These are phyloP conservation scores for Plicaturopsis crispa DNA, from an alignment of 768 basidiomycete species.

Conservation along the genomic window DNA sequence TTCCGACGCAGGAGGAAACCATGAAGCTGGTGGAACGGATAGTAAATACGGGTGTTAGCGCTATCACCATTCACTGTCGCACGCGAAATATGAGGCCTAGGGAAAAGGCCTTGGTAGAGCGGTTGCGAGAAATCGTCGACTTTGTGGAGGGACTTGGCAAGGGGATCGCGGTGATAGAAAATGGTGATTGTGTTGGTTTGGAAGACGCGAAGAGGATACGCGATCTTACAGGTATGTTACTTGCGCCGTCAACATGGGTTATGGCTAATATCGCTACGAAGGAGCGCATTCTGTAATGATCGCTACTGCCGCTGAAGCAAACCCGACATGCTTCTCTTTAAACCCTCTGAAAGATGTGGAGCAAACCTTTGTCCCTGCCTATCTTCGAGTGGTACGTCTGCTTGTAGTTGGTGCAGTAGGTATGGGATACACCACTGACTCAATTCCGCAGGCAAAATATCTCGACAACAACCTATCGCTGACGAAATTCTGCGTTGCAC, in stretches of 20 bases:
- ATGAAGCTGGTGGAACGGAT: conserved; percentile 85
- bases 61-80: conserved; percentile 91
- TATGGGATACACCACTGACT: conserved; percentile 4
- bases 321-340: conserved; percentile 80
- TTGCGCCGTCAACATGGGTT: not conserved
- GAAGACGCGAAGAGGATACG: conserved; percentile 74
- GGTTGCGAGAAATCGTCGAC: conserved; percentile 80
- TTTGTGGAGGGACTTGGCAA: conserved; percentile 69
- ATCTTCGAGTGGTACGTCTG: conserved; percentile 58
- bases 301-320: conserved; percentile 89
- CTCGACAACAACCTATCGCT: conserved; percentile 74
- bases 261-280: conserved; percentile 15
- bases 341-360: conserved; percentile 65
- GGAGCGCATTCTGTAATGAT: conserved; percentile 94
- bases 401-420: not conserved
- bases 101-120: conserved; percentile 70
- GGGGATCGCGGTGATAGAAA: conserved; percentile 85
- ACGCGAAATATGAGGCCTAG: conserved; percentile 85
- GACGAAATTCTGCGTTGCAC: conserved; percentile 82
- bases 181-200: conserved; percentile 83
- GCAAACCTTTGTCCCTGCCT: conserved; percentile 58
- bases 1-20: conserved; percentile 84
- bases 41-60: conserved; percentile 79
- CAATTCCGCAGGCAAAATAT: conserved; percentile 65
- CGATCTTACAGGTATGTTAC: conserved; percentile 57